These are phyloP conservation scores for Pseudocercospora fuligena DNA, from an alignment of 2,329 filamentous ascomycete genomes.

Conservation along the genomic window DNA sequence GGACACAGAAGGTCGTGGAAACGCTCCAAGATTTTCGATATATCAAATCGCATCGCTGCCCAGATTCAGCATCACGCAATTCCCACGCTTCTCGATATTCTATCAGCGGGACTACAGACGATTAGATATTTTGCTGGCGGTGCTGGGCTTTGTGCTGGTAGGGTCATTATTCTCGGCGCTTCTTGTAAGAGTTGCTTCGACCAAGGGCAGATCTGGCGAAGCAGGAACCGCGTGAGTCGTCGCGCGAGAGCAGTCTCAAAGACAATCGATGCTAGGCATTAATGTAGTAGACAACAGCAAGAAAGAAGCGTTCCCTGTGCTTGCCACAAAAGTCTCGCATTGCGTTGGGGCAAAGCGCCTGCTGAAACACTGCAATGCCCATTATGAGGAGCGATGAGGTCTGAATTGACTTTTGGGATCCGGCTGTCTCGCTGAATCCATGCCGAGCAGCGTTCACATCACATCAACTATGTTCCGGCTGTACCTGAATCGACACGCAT, in stretches of 20 bases:
- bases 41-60: neutral
- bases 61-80: constrained; percentile 6
- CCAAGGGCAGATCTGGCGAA: neutral
- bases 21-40: neutral
- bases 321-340: neutral
- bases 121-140: neutral
- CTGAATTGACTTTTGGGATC: neutral
- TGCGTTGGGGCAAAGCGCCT: neutral
- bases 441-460: neutral
- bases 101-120: constrained; percentile 3
- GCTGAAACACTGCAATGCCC: neutral
- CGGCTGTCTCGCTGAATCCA: neutral
- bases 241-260: no score
- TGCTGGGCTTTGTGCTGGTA: neutral
- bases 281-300: neutral
- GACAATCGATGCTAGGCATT: no score
- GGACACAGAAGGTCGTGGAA: neutral
- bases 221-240: no score
- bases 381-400: neutral
- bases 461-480: neutral
- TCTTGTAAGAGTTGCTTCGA: neutral
- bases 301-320: neutral
- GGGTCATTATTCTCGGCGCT: neutral
- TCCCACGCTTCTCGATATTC: constrained; percentile 8
- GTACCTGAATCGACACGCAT: neutral